Conservation (phyloP, 805 yeast species). For the Kodamaea neixiangensis region DNA sequence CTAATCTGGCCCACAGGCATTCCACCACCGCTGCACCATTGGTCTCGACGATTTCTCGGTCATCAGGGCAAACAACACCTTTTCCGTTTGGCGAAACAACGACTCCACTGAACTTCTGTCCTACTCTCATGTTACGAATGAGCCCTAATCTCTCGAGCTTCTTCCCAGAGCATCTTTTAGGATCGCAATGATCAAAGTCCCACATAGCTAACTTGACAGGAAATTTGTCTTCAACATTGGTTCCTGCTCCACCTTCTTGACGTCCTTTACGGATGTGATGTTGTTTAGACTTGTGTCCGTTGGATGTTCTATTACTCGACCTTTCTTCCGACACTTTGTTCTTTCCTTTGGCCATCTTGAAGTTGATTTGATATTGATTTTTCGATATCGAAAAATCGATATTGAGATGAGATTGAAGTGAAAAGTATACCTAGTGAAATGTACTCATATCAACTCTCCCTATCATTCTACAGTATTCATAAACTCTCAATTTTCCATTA, state of each 20-base stretch:
- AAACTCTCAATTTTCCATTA: not conserved
- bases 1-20: constrained; percentile 98
- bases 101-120: constrained; percentile 89
- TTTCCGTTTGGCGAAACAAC: constrained; percentile 94
- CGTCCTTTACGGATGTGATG: constrained; percentile 46
- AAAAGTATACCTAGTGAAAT: too few species aligned
- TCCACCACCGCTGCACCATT: constrained; percentile 97
- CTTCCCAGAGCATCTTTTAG: constrained; percentile 95
- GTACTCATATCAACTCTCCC: not conserved
- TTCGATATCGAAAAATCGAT: too few species aligned
- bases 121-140: constrained; percentile 77
- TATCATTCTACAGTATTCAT: not conserved
- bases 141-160: constrained; percentile 86
- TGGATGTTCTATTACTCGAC: constrained; percentile 44
- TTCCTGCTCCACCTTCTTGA: constrained; percentile 31
- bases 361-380: not conserved
- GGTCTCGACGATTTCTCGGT: constrained; percentile 70
- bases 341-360: constrained; percentile 55
- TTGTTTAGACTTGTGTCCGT: constrained; percentile 58
- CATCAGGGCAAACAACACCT: constrained; percentile 87
- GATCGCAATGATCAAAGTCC: constrained; percentile 99
- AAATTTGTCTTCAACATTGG: constrained; percentile 43
- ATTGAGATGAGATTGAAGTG: not conserved
- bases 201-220: constrained; percentile 95
- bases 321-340: constrained; percentile 50